Conservation (phyloP, 495 filamentous ascomycete genomes). For the Penicillium cataractarum region DNA sequence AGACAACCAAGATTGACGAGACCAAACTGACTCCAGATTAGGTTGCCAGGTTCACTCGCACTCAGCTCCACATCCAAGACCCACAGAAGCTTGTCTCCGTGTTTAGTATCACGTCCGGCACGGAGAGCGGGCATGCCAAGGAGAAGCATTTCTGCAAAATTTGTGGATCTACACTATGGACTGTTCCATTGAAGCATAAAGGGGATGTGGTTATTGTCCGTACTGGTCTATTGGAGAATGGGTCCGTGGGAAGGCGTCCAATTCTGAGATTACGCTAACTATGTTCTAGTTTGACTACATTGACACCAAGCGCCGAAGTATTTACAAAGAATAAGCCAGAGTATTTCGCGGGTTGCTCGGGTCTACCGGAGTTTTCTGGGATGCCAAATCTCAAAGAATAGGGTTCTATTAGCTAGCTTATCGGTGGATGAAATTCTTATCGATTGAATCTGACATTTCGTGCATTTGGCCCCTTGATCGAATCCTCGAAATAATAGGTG, state of each 20-base stretch:
- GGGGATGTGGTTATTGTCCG: background rate
- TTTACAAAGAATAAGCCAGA: background rate
- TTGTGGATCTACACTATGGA: background rate
- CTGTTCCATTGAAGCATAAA: background rate
- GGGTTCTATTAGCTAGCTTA: no score
- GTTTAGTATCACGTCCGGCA: background rate
- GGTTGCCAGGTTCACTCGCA: background rate
- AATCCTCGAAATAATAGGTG: no score
- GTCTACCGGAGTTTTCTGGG: background rate
- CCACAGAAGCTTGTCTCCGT: conserved; percentile 3
- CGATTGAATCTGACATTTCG: no score
- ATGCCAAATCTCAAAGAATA: background rate
- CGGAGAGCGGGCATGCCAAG: background rate
- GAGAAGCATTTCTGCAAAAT: background rate
- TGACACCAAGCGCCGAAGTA: background rate
- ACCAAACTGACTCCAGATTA: background rate
- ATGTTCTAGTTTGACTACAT: background rate
- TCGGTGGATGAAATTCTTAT: background rate
- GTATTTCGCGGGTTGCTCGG: background rate
- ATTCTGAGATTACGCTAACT: background rate
- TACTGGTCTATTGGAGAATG: background rate
- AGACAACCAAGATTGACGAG: no score
- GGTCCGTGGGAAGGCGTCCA: background rate
- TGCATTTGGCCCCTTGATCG: no score
- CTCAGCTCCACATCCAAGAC: background rate